Percentiles rank a stretch among this genome's conserved stretches.
Conservation (phyloP, 345 rosid species). For the Toxicodendron radicans region DNA sequence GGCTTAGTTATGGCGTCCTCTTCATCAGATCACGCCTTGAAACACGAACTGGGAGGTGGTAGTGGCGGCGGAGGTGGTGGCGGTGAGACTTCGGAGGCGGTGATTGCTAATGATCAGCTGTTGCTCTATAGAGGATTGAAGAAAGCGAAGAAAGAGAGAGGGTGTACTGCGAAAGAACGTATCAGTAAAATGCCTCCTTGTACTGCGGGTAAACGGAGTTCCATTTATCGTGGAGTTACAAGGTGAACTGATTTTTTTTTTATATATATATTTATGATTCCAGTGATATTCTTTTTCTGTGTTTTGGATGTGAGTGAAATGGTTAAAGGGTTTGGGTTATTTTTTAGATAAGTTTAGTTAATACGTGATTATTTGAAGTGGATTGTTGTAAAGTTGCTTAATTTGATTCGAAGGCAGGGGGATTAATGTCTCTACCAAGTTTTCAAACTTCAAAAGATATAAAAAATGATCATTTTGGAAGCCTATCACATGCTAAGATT, state of each 20-base stretch:
- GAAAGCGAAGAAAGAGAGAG: conserved; percentile 95
- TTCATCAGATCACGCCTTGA: conserved; percentile 80
- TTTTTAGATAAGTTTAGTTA: background rate
- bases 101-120: conserved; percentile 77
- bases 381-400: background rate
- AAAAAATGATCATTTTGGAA: background rate
- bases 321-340: background rate
- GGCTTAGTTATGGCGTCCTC: conserved; percentile 66
- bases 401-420: background rate
- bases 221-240: conserved; percentile 98
- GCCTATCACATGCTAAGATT: background rate
- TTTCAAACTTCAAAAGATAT: background rate
- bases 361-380: background rate
- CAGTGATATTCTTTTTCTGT: background rate
- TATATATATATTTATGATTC: no score
- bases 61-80: conserved; percentile 33
- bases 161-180: conserved; percentile 97
- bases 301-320: background rate
- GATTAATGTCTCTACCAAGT: background rate
- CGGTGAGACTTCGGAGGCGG: conserved; percentile 70
- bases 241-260: conserved; percentile 54
- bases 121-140: conserved; percentile 73
- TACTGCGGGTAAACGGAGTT: conserved; percentile 98
- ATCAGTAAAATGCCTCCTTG: conserved; percentile 98
- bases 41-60: conserved; percentile 51